Base-by-base conservation (phyloP, 371 early-diverging fungal species). In the Mortierella sp. region DNA sequence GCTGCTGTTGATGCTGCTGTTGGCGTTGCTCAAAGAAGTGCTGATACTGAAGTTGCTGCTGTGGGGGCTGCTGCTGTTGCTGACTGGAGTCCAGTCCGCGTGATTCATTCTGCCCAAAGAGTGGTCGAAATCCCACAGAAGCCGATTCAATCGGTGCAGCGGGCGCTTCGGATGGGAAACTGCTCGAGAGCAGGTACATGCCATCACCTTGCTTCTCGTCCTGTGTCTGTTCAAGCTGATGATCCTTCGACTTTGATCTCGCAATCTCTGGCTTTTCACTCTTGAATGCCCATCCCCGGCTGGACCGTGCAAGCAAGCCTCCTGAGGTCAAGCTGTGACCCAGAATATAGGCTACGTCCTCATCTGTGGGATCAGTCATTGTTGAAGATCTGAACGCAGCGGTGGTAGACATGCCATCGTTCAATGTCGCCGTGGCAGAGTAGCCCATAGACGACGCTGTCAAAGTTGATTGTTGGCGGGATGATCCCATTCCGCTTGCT, bases 301-400 rank as follows among this genome's bases (percentile, higher is more conserved):
- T 28, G 2, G 68, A 46, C 12, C 72, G 60, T 19, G 43, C 66
- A 11, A 73, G 26, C 6, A 63, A 56, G 28, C 75, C 73, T 28
- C 73, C 68, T 11, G 75, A 67, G 1, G 75, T 68, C n/a, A 73
- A 30, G 34, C 75, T 73, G 49, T 50, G 75, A 30, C 75, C 68
- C 32, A 73, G 46, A n/a, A 73, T 73, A 15, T 42, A 58, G 3
- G 68, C 59, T 54, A 73, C 49, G 14, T 73, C 75, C 1, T 73
- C 75, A 21, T 73, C 73, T n/a, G 54, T 66, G 6, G 57, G 63
- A 14, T 65, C 56, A 23, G 27, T 27, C 1, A 23, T 23, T 7
- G 54, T 34, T 8, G 62, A 27, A 26, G 47, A 49, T 17, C 34
- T n/a, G 8, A 61, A 34, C 17, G 30, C 23, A 30, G n/a, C n/a